A percentile compares a stretch with the other conserved stretches of the same genome.
Conservation (phyloP, 805 yeast species). For the Nakazawaea anatomiae region DNA sequence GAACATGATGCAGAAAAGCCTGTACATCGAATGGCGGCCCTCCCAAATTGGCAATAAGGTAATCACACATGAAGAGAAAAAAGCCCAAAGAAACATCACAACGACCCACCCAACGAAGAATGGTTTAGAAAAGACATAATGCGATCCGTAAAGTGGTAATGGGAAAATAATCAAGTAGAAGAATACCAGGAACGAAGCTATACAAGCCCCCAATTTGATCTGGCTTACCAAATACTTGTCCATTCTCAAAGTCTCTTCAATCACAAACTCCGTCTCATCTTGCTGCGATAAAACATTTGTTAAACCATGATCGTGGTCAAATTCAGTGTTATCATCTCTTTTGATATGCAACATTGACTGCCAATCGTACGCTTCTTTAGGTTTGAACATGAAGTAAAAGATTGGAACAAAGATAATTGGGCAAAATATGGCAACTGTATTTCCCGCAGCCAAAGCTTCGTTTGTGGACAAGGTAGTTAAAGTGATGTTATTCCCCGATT, state of each 20-base stretch:
- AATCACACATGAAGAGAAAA: slow-evolving; percentile 30
- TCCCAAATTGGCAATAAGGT: slow-evolving; percentile 43
- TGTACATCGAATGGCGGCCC: slow-evolving; percentile 26
- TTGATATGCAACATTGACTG: slow-evolving; percentile 35
- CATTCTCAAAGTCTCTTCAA: slow-evolving; percentile 17
- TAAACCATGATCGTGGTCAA: slow-evolving; percentile 25
- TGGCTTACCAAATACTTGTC: slow-evolving; percentile 20
- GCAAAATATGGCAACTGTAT: slow-evolving; percentile 46
- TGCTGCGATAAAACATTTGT: slow-evolving; percentile 21
- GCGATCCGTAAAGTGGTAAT: slow-evolving; percentile 34
- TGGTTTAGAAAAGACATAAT: slow-evolving; percentile 28
- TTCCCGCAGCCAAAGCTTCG: slow-evolving; percentile 51
- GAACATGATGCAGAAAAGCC: slow-evolving; percentile 10
- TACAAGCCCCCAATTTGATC: slow-evolving; percentile 21
- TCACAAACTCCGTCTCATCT: slow-evolving; percentile 22
- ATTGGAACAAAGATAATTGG: slow-evolving; percentile 41
- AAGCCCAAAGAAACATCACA: slow-evolving; percentile 33
- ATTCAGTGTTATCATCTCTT: slow-evolving; percentile 34
- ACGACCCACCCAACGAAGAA: slow-evolving; percentile 33
- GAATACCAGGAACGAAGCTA: slow-evolving; percentile 21
- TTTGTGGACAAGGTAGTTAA: slow-evolving; percentile 38
- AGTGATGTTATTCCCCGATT: slow-evolving; percentile 18
- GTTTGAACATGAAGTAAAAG: slow-evolving; percentile 38
- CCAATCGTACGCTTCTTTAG: slow-evolving; percentile 47
- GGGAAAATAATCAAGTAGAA: slow-evolving; percentile 28